Conservation (phyloP, 2,329 filamentous ascomycete genomes). For the Penicillium polonicum region DNA sequence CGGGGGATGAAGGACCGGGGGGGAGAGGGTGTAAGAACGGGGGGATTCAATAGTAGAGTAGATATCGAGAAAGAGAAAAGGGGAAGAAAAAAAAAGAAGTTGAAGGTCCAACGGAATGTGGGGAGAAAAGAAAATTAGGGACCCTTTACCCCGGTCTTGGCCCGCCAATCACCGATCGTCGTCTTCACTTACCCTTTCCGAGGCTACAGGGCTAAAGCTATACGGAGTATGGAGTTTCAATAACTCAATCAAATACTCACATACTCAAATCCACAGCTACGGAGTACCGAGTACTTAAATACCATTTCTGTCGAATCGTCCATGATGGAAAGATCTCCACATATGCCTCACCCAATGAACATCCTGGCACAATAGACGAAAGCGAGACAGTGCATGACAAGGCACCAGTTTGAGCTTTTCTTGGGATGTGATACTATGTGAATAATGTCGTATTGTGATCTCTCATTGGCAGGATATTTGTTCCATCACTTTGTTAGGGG, state of each 20-base stretch:
- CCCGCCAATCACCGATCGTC: neutral
- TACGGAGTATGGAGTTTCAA: neutral
- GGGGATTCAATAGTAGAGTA: neutral
- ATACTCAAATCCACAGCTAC: too few species aligned
- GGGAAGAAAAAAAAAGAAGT: neutral
- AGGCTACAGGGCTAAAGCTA: neutral
- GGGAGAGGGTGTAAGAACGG: neutral
- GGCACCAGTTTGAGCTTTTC: neutral
- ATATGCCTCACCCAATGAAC: neutral
- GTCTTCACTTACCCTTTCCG: neutral
- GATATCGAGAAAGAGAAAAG: neutral
- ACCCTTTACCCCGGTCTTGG: conserved; percentile 9
- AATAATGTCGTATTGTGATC: neutral
- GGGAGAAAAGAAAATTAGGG: neutral
- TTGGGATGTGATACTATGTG: neutral
- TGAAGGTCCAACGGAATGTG: conserved; percentile 5
- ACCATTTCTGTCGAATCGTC: neutral
- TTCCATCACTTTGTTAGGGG: neutral
- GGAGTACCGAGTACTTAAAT: neutral
- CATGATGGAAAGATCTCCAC: neutral
- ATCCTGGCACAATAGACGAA: neutral
- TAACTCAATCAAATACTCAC: neutral
- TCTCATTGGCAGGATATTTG: neutral
- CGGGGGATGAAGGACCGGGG: neutral
- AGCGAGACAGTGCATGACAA: neutral